phyloP scores from a whole-genome alignment of 1,284 basidiomycete species.

The Ceratobasidium sp. region DNA sequence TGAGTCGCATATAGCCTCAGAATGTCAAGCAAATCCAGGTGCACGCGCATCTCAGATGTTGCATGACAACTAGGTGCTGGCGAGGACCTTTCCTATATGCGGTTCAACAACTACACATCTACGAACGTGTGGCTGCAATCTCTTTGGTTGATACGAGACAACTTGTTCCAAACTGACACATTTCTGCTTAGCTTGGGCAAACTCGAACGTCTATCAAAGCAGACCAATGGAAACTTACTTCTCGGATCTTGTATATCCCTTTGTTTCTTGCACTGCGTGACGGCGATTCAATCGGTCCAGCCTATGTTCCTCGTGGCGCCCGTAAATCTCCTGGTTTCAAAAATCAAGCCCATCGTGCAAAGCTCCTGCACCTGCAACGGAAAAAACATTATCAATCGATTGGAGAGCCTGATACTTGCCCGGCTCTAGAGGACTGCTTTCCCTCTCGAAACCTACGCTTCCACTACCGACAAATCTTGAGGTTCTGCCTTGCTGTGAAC shows the following conservation, averaged over 20 bases:
- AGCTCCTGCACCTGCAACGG: slow-evolving; percentile 5
- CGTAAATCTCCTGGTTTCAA: neutral
- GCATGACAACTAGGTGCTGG: too few species aligned
- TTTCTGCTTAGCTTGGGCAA: slow-evolving; percentile 20
- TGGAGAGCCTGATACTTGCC: slow-evolving; percentile 7
- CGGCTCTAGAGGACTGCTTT: neutral
- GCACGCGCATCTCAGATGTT: too few species aligned
- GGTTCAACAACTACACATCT: too few species aligned
- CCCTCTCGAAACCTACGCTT: slow-evolving; percentile 8
- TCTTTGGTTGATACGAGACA: neutral
- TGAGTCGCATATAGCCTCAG: too few species aligned
- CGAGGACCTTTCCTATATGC: too few species aligned
- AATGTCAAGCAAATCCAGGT: too few species aligned
- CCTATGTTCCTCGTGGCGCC: neutral
- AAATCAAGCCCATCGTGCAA: slow-evolving; percentile 1
- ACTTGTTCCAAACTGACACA: neutral
- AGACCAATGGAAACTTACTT: slow-evolving; percentile 20
- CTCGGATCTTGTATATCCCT: neutral
- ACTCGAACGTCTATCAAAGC: neutral
- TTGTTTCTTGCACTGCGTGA: slow-evolving; percentile 13
- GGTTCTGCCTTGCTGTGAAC: slow-evolving; percentile 3
- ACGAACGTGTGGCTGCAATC: too few species aligned
- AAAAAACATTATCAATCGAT: slow-evolving; percentile 1
- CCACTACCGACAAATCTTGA: slow-evolving; percentile 17
- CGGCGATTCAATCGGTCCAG: slow-evolving; percentile 7